Base-by-base conservation (phyloP, 108 stramenopile species). In the Cyclostephanos tholiformis region DNA sequence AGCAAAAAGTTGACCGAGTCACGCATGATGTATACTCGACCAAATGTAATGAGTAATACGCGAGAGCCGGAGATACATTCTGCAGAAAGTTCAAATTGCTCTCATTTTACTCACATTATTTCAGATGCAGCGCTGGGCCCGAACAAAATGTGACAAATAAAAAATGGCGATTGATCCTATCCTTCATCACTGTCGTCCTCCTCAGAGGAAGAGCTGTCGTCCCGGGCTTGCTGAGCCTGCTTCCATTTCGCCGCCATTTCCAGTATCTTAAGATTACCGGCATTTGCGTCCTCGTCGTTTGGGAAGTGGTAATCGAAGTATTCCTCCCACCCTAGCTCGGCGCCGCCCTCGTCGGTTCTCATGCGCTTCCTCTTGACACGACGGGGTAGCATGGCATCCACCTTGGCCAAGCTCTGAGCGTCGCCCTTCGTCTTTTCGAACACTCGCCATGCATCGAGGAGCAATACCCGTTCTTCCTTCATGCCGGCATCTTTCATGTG, bases 271-370 rank as follows among this genome's bases (percentile, higher is more conserved):
- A 95, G 90, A 77, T 93, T 96, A 0, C 82, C 71, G 29, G 92
- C 79, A 23, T 78, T 85, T 27, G 91, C 84, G 62, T 85, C 85
- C 48, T 94, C 86, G 67, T 99, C 99, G 69, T 99, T 96, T 0
- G 99, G 97, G 82, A 99, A 99, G 82, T 92, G 88, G 79, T 97
- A 99, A 68, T 98, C 99, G 71, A 96, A 98, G 83, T 97, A 98
- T 70, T 98, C 99, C 80, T 99, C 99, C 96, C 95, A 96, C 20
- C 95, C 97, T 26, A 93, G 66, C 76, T 97, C 96, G 36, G 76
- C 69, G 35, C 90, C 91, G 67, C 84, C 91, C 41, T 86, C 76
- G 55, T 97, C 96, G 17, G 86, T 87, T 44, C 89, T 79, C 95
- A 96, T 95, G 12, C 99, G 89, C 80, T 94, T 92, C 70, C 92